These are phyloP conservation scores for Synura sp. DNA, from an alignment of 352 stramenopile species.

Conservation along the genomic window DNA sequence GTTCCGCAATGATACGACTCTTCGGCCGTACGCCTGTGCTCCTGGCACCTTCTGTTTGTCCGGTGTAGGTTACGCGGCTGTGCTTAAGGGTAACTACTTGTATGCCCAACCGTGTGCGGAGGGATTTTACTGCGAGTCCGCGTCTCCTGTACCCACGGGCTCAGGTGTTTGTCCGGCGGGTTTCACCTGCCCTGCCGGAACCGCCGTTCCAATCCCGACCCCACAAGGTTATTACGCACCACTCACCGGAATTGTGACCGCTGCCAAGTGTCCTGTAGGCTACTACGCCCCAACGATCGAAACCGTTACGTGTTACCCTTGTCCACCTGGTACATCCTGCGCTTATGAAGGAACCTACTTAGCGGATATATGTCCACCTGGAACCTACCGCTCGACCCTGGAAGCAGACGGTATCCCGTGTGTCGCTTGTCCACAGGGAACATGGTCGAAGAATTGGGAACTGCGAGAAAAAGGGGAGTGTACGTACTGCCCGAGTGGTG, in stretches of 20 bases:
- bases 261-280: slow-evolving; percentile 83
- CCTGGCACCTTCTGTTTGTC: slow-evolving; percentile 91
- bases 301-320: slow-evolving; percentile 78
- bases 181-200: slow-evolving; percentile 87
- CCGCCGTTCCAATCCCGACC: slow-evolving; percentile 83
- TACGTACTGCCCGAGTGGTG: background rate
- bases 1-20: slow-evolving; percentile 91
- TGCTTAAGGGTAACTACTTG: slow-evolving; percentile 71
- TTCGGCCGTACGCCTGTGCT: slow-evolving; percentile 87
- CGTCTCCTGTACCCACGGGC: slow-evolving; percentile 78
- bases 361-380: slow-evolving; percentile 80
- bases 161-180: slow-evolving; percentile 84
- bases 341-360: slow-evolving; percentile 76
- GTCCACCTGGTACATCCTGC: slow-evolving; percentile 80
- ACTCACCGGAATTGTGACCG: slow-evolving; percentile 77
- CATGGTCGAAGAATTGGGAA: slow-evolving; percentile 97
- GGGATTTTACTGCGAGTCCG: slow-evolving; percentile 91
- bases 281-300: slow-evolving; percentile 94
- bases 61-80: slow-evolving; percentile 79
- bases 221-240: slow-evolving; percentile 79
- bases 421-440: slow-evolving; percentile 81
- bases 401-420: slow-evolving; percentile 78
- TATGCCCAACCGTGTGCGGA: slow-evolving; percentile 82
- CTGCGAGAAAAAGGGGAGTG: slow-evolving; percentile 70
- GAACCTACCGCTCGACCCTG: slow-evolving; percentile 77